Percentiles rank a stretch among this genome's conserved stretches.
phyloP scores from a whole-genome alignment of 2,329 filamentous ascomycete species.

The Ilyonectria destructans region DNA sequence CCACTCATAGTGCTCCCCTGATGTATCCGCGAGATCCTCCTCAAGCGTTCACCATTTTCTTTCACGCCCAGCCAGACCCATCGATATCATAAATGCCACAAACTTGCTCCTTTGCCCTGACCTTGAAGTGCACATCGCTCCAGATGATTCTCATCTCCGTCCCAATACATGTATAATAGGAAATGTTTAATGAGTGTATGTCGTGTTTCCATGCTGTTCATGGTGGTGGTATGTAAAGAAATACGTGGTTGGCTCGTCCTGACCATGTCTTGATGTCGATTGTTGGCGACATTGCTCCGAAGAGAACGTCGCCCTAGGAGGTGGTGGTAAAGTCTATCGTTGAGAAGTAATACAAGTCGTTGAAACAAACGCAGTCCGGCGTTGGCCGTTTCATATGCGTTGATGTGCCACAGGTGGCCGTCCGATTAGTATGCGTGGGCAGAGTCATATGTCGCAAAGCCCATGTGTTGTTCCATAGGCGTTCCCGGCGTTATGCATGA shows the following conservation, averaged over 20 bases:
- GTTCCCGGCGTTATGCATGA: conserved; percentile 42
- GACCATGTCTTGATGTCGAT: conserved; percentile 10
- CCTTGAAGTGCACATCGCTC: conserved; percentile 20
- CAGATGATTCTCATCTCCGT: conserved; percentile 17
- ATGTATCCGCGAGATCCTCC: neutral
- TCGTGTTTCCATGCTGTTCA: conserved; percentile 16
- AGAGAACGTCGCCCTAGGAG: neutral
- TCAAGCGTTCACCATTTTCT: conserved; percentile 14
- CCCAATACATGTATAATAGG: conserved; percentile 13
- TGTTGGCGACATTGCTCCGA: conserved; percentile 1
- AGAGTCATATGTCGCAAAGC: conserved; percentile 32
- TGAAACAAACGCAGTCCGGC: conserved; percentile 13
- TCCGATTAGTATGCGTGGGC: conserved; percentile 31
- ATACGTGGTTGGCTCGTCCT: conserved; percentile 12
- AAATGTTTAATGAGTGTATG: conserved; percentile 18
- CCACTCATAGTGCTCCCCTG: neutral
- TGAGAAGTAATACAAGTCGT: conserved; percentile 32
- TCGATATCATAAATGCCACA: conserved; percentile 7
- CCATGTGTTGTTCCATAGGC: conserved; percentile 33
- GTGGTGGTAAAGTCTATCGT: conserved; percentile 28
- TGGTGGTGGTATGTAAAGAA: conserved; percentile 15
- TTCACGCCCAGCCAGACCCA: conserved; percentile 18
- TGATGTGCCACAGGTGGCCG: neutral
- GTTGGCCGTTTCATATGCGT: neutral
- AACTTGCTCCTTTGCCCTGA: neutral